These are phyloP conservation scores for Naganishia cerealis DNA, from an alignment of 1,284 basidiomycete species.

Conservation along the genomic window DNA sequence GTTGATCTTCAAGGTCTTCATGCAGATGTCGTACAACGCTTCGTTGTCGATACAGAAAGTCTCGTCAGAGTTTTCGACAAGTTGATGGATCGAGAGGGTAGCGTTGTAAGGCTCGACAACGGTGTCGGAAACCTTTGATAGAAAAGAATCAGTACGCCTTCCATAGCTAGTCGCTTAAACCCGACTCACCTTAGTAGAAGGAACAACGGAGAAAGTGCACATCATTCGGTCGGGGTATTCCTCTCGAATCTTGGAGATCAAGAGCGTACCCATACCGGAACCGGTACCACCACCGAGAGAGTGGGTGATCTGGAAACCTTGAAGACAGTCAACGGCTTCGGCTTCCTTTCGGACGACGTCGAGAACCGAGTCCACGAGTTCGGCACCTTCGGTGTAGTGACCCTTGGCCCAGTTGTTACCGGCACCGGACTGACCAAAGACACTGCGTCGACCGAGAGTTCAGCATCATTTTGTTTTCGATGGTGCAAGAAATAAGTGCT, in stretches of 20 bases:
- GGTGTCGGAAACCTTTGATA: constrained; percentile 61
- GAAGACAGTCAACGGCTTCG: constrained; percentile 61
- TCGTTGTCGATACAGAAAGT: constrained; percentile 84
- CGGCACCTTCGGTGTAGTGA: constrained; percentile 59
- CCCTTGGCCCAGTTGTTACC: constrained; percentile 73
- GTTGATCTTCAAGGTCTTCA: constrained; percentile 89
- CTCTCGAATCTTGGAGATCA: constrained; percentile 65
- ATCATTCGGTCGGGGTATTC: constrained; percentile 67
- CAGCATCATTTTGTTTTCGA: constrained; percentile 7
- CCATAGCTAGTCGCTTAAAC: not conserved
- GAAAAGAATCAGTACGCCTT: constrained; percentile 16
- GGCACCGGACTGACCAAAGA: constrained; percentile 61
- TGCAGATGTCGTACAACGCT: constrained; percentile 96
- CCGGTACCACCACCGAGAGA: constrained; percentile 65
- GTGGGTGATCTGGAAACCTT: constrained; percentile 65
- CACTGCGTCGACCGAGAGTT: constrained; percentile 38
- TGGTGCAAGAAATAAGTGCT: constrained; percentile 46
- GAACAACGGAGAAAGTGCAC: constrained; percentile 65
- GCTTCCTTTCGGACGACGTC: constrained; percentile 64
- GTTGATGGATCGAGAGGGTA: constrained; percentile 62
- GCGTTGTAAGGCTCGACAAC: constrained; percentile 67
- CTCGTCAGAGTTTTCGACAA: constrained; percentile 65
- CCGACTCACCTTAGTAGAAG: constrained; percentile 60
- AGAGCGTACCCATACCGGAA: constrained; percentile 64
- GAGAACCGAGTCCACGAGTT: constrained; percentile 61